These are phyloP conservation scores for Talaromyces pinophilus DNA, from an alignment of 2,329 filamentous ascomycete species.

Conservation along the genomic window DNA sequence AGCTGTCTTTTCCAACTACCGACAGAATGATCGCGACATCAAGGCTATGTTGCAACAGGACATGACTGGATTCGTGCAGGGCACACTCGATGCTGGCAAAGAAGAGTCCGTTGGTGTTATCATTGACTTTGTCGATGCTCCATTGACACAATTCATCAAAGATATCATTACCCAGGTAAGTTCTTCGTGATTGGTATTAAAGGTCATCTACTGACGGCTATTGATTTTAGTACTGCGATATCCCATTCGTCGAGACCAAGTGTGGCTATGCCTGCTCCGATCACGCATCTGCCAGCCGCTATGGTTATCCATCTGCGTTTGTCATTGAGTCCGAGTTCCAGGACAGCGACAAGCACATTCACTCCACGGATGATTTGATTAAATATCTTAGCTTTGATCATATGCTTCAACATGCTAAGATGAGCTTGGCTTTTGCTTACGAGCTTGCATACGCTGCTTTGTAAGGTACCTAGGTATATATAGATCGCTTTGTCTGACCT, in stretches of 20 bases:
- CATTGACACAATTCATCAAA: constrained; percentile 87
- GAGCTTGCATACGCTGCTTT: constrained; percentile 80
- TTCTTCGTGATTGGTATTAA: constrained; percentile 3
- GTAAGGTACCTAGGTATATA: constrained; percentile 27
- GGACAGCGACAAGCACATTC: constrained; percentile 68
- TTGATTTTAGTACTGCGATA: constrained; percentile 73
- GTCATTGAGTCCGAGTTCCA: constrained; percentile 64
- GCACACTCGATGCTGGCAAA: constrained; percentile 77
- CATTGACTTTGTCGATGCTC: constrained; percentile 82
- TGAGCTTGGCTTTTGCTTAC: constrained; percentile 80
- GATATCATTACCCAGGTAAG: constrained; percentile 70
- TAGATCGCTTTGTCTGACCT: constrained; percentile 25
- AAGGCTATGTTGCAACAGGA: constrained; percentile 99
- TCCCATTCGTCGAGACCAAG: constrained; percentile 83
- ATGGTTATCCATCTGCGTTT: constrained; percentile 66
- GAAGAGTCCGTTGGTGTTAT: constrained; percentile 89
- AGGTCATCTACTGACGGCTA: not conserved
- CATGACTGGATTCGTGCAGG: constrained; percentile 89
- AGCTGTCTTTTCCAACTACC: constrained; percentile 82
- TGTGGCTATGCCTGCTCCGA: constrained; percentile 84
- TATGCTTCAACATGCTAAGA: constrained; percentile 85
- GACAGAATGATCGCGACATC: constrained; percentile 69
- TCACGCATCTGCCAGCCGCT: constrained; percentile 66
- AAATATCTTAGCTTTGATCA: constrained; percentile 78
- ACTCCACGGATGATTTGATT: constrained; percentile 71